Evolutionary conservation across 805 yeast species (phyloP).

Genomic region (Pichia ethanolica): DNA sequence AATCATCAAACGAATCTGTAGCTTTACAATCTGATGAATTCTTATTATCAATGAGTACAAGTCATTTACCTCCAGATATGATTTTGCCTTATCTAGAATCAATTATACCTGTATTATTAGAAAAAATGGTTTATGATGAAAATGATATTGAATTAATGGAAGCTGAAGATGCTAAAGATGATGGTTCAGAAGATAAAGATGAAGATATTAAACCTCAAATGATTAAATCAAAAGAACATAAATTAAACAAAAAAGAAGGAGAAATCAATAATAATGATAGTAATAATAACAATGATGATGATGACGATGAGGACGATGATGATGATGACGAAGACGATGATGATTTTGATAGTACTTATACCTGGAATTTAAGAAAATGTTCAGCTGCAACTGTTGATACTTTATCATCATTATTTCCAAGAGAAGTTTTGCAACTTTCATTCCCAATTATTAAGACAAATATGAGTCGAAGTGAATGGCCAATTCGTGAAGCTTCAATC

Average conservation of each 20-base stretch:
- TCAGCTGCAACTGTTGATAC: conserved; percentile 89
- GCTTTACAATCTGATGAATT: conserved; percentile 93
- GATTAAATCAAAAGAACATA: conserved; percentile 53
- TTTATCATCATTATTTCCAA: conserved; percentile 61
- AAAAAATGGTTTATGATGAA: conserved; percentile 83
- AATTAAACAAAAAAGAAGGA: conserved; percentile 18
- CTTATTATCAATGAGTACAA: conserved; percentile 64
- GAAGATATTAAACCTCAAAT: conserved; percentile 83
- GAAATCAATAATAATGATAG: not conserved
- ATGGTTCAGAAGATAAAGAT: conserved; percentile 72
- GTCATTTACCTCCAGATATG: conserved; percentile 46
- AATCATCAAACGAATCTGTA: conserved; percentile 58
- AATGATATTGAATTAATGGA: conserved; percentile 64
- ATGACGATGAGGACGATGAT: conserved; percentile 29
- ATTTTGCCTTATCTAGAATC: conserved; percentile 50
- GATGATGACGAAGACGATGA: conserved; percentile 59
- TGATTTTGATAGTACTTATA: conserved; percentile 57
- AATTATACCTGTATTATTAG: conserved; percentile 70
- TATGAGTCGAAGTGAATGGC: conserved; percentile 72
- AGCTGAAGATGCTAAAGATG: conserved; percentile 62
- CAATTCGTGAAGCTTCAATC: conserved; percentile 85
- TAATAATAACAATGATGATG: conserved; percentile 11
- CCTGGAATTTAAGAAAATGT: conserved; percentile 91
- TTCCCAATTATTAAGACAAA: conserved; percentile 72
- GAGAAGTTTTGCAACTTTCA: conserved; percentile 54